Conservation (phyloP, 2,329 filamentous ascomycete species). For the Phialophora chinensis region DNA sequence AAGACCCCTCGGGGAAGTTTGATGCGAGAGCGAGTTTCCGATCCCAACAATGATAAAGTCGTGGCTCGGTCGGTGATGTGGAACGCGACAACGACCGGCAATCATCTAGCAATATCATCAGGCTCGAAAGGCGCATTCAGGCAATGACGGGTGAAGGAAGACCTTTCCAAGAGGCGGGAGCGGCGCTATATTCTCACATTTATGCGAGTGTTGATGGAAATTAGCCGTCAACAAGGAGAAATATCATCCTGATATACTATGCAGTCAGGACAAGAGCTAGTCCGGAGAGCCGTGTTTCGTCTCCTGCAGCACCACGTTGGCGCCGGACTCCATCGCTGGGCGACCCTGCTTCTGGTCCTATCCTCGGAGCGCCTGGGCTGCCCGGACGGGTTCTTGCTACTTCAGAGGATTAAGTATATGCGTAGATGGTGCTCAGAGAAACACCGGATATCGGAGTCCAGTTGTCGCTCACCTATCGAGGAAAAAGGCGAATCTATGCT, state of each 20-base stretch:
- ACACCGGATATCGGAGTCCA: not conserved
- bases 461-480: not conserved
- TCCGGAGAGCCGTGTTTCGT: not conserved
- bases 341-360: not conserved
- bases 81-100: not conserved
- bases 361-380: not conserved
- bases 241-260: not conserved
- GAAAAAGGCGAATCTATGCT: not conserved
- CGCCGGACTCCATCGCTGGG: not conserved
- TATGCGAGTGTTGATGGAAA: not conserved
- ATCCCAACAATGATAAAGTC: not conserved
- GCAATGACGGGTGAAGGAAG: not conserved
- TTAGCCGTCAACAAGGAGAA: not conserved
- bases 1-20: too few species aligned
- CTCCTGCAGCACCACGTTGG: not conserved
- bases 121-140: not conserved
- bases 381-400: too few species aligned
- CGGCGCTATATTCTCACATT: not conserved
- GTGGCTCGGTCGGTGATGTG: not conserved
- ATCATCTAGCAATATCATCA: not conserved
- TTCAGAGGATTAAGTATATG: too few species aligned
- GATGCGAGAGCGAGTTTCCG: not conserved
- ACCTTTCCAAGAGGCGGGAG: not conserved
- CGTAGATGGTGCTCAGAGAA: not conserved
- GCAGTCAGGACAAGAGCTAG: not conserved